These are phyloP conservation scores for Citrus sp. DNA, from an alignment of 345 rosid genomes.

Conservation along the genomic window DNA sequence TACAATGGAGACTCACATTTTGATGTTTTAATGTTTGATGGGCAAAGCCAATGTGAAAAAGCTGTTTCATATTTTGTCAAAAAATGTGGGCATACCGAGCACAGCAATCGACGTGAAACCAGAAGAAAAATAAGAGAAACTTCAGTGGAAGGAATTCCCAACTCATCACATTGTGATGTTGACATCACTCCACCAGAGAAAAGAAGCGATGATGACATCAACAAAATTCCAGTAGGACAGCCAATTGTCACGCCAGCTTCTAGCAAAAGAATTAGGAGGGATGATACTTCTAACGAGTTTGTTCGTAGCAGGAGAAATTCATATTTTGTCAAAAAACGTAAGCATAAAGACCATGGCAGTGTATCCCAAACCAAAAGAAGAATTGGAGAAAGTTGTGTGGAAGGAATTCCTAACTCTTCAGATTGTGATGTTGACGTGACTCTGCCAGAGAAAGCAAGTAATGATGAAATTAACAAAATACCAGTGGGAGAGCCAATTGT, in stretches of 20 bases:
- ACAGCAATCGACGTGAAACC: conserved; percentile 19
- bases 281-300: background rate
- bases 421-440: conserved; percentile 18
- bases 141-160: conserved; percentile 20
- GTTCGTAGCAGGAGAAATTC: conserved; percentile 14
- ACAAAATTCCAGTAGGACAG: background rate
- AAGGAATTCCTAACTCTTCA: conserved; percentile 15
- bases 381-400: conserved; percentile 22
- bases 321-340: conserved; percentile 51
- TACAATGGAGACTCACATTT: conserved; percentile 63
- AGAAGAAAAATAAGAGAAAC: conserved; percentile 25
- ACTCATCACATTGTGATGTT: conserved; percentile 16
- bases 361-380: conserved; percentile 27
- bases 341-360: conserved; percentile 26
- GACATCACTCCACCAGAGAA: conserved; percentile 26
- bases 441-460: conserved; percentile 14
- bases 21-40: conserved; percentile 62
- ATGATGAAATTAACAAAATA: background rate
- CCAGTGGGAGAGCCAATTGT: conserved; percentile 5
- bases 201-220: background rate
- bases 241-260: conserved; percentile 7
- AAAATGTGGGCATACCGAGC: conserved; percentile 37
- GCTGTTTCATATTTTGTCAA: conserved; percentile 56
- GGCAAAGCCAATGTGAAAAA: conserved; percentile 64
- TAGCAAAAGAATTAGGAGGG: conserved; percentile 13